phyloP scores from a whole-genome alignment of 495 filamentous ascomycete genomes.

The Sabuloglossum arenarium region DNA sequence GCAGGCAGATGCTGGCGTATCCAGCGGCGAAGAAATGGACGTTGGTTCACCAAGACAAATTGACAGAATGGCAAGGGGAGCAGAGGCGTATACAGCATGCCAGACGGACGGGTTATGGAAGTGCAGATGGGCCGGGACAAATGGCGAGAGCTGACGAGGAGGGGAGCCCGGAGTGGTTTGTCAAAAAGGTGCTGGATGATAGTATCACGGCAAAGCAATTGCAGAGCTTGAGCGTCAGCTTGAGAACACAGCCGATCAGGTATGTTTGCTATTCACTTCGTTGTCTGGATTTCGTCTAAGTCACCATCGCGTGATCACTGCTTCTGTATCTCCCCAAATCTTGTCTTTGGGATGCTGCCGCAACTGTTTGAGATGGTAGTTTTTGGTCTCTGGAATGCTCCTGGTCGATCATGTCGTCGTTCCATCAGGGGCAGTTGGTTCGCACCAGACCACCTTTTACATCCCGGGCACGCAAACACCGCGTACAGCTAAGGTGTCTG shows the following conservation, averaged over 20 bases:
- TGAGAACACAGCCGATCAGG: constrained; percentile 89
- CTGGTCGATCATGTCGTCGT: not conserved
- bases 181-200: constrained; percentile 91
- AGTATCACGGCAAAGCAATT: constrained; percentile 80
- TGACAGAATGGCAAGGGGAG: constrained; percentile 85
- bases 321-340: not conserved
- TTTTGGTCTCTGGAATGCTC: not conserved
- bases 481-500: not conserved
- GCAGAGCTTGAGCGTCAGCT: constrained; percentile 74
- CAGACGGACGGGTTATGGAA: constrained; percentile 34
- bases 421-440: not conserved
- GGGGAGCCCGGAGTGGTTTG: constrained; percentile 95
- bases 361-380: not conserved
- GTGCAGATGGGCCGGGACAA: constrained; percentile 41
- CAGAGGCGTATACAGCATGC: constrained; percentile 66
- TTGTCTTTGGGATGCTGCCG: not conserved
- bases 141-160: constrained; percentile 71
- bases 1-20: constrained; percentile 87
- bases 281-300: not conserved
- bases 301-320: not conserved
- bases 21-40: constrained; percentile 93
- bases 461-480: not conserved
- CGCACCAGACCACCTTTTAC: not conserved
- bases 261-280: constrained; percentile 12
- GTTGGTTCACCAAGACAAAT: constrained; percentile 80